Base-by-base conservation (phyloP, 768 basidiomycete genomes). In the Termitomyces sp. region DNA sequence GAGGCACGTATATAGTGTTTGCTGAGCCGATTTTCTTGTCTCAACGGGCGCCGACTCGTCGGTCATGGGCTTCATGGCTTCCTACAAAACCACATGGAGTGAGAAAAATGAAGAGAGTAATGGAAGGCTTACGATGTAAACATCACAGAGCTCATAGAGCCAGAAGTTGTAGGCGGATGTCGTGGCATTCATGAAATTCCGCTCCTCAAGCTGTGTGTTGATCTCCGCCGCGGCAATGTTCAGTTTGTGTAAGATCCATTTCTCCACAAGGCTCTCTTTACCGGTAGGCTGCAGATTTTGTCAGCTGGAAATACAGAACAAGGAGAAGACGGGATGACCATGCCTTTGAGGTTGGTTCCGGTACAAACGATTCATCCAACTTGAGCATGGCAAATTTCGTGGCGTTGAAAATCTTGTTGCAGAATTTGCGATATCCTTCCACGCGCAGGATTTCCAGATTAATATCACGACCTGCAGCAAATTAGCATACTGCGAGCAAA, bases 361-460 rank as follows among this genome's bases (percentile, higher is more conserved):
- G 94, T 36, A 89, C 85, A 67, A 97, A 98, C 46, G 80, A 74
- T 45, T 86, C 86, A 60, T 94, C 95, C 37, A 99, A 80, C 77
- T 96, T 96, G 73, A 98, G 86, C 91, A 98, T 94, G n/a, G 96
- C 96, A 68, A 99, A 98, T 75, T 96, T 96, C 52, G 95, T 98
- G 1, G 97, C 97, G 71, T 99, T 99, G 83, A 96, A 98, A 32
- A 98, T 87, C 80, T 98, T 98, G 80, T 99, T 99, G 80, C 97
- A 98, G 81, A 99, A 99, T 76, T 98, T 98, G 74, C 97, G 87
- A 75, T 98, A 98, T 2, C 96, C 97, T 76, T 98, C 96, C 37
- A 98, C 94, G 56, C 95, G 88, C 64, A 94, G 75, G 66, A 99
- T 95, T 71, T 98, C 95, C 63, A 99, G 79, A 73, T 98, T 97